Base-by-base conservation (phyloP, 176 grass and related monocot species). In the Triticum aestivum region DNA sequence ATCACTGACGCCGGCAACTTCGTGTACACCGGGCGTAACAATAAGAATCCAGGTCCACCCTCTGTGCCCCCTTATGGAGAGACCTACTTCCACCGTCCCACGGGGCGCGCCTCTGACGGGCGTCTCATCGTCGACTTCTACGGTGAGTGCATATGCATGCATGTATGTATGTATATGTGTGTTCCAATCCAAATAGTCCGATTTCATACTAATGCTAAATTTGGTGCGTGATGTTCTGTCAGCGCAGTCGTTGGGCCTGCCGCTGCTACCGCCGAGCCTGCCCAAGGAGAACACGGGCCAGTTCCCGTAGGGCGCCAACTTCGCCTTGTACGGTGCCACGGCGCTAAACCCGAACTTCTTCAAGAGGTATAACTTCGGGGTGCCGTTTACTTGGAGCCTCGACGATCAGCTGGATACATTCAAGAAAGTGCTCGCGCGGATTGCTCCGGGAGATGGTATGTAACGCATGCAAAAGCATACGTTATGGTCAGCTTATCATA, bases 1-100 rank as follows among this genome's bases (percentile, higher is more conserved):
- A 74, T 96, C 65, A 87, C 79, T 18, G 94, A 96, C 59, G 93
- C 82, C 2, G 94, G 94, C 26, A 96, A 97, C 82, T 81, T 68
- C 5, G 79, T 75, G 1, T 5, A 82, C 82, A 52, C 15, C 3
- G 78, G 80, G 1, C 20, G 56, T 21, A 59, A 59, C 35, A 75
- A 47, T 1, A 10, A 20, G 11, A 47, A 47, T 47, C 13, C 49
- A 4, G 61, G 37, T 14, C 24, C 65, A 4, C 54, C 82, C 4
- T 67, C 65, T 66, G 78, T 85, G 20, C 73, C 52, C 6, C 94
- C 92, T 8, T 97, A 77, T 75, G 94, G 94, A 80, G 30, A 87
- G 88, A 97, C 95, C 24, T 94, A 65, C 81, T 97, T 97, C 79
- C 14, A 69, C 7, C 69, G 8, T 24, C 33, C 87, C 51, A 59